Percentiles rank a stretch among this genome's conserved stretches.
These are phyloP conservation scores for Venturia carpophila DNA, from an alignment of 2,329 filamentous ascomycete genomes.

Conservation along the genomic window DNA sequence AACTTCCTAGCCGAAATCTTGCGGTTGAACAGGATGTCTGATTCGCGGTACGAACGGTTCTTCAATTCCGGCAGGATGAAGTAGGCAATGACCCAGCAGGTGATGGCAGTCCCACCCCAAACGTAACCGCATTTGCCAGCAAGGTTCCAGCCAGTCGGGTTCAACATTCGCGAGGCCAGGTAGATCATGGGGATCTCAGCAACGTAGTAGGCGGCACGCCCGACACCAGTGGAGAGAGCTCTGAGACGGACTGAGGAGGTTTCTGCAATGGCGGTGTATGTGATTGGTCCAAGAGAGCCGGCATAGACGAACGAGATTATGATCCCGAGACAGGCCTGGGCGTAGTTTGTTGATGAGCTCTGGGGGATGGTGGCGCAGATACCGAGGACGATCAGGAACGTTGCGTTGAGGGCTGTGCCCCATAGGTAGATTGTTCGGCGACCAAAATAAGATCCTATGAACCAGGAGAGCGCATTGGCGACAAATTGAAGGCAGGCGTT, in stretches of 20 bases:
- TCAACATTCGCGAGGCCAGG: conserved; percentile 86
- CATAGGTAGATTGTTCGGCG: conserved; percentile 69
- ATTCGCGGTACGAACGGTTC: conserved; percentile 74
- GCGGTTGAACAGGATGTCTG: conserved; percentile 76
- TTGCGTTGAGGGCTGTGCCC: conserved; percentile 52
- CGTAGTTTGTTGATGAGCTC: conserved; percentile 43
- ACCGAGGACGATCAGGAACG: conserved; percentile 70
- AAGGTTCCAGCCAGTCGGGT: conserved; percentile 82
- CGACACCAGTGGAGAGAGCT: conserved; percentile 85
- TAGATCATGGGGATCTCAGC: conserved; percentile 75
- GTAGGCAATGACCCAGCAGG: conserved; percentile 72
- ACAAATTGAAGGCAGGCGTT: conserved; percentile 55
- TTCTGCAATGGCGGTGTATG: conserved; percentile 79
- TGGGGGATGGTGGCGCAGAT: conserved; percentile 46
- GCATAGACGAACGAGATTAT: conserved; percentile 60
- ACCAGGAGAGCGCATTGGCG: conserved; percentile 40
- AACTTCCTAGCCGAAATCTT: conserved; percentile 67
- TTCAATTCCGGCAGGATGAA: conserved; percentile 73
- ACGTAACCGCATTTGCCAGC: conserved; percentile 81
- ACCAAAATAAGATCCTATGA: conserved; percentile 42
- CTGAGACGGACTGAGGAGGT: conserved; percentile 74
- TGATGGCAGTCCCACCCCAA: conserved; percentile 73
- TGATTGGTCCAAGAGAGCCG: conserved; percentile 54
- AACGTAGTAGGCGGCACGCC: conserved; percentile 68
- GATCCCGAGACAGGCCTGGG: conserved; percentile 55